Conservation (phyloP, 169 alveolate species). For the Babesia gibsoni region DNA sequence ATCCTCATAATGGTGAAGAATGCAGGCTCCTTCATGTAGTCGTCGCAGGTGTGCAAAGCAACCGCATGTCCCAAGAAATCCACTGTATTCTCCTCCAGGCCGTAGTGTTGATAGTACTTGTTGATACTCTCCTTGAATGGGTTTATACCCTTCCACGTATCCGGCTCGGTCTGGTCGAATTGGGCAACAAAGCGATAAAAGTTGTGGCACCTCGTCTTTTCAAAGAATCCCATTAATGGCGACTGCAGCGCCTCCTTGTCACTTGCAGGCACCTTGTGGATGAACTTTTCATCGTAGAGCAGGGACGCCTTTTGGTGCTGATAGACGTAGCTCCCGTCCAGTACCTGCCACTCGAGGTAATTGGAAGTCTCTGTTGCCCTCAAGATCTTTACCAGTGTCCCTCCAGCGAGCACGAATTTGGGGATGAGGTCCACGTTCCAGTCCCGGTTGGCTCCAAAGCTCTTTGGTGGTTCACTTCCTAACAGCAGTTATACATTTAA, state of each 20-base stretch:
- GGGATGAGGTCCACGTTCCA: constrained; percentile 99
- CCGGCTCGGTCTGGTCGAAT: constrained; percentile 82
- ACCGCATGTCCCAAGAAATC: constrained; percentile 98
- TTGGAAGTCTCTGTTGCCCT: constrained; percentile 92
- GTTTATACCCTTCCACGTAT: constrained; percentile 89
- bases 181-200: constrained; percentile 89
- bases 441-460: constrained; percentile 94
- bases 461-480: constrained; percentile 88
- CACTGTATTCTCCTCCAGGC: constrained; percentile 92
- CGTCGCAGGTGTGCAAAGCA: constrained; percentile 94
- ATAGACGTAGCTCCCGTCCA: constrained; percentile 96
- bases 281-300: constrained; percentile 89
- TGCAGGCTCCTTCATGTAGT: constrained; percentile 87
- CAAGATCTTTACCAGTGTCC: constrained; percentile 93
- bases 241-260: constrained; percentile 95
- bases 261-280: constrained; percentile 98
- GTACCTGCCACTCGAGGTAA: constrained; percentile 93
- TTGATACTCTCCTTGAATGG: constrained; percentile 81
- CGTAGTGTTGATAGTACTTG: constrained; percentile 86
- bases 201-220: constrained; percentile 94
- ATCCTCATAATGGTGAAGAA: constrained; percentile 88
- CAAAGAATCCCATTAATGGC: constrained; percentile 94
- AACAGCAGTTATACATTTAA: neutral
- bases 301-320: constrained; percentile 94
- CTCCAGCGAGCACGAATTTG: constrained; percentile 96